Base-by-base conservation (phyloP, 257 asterid species). In the Cruciata laevipes region DNA sequence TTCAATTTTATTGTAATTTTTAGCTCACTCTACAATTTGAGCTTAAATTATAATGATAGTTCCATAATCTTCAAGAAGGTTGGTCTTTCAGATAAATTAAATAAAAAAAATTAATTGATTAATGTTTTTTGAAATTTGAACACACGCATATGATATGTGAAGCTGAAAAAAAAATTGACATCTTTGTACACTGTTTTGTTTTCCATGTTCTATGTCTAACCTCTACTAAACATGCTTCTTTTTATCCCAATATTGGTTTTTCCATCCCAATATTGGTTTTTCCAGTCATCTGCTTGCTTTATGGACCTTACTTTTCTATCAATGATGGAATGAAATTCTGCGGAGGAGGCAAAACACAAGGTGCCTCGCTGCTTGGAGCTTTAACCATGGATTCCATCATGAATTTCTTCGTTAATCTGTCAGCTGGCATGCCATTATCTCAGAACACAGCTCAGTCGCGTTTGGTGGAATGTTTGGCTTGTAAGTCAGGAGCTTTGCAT, bases 261-360 rank as follows among this genome's bases (percentile, higher is more conserved):
- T n/a, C n/a, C n/a, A n/a, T n/a, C n/a, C n/a, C 93, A 85, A 65
- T 83, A 85, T 24, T 75, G 75, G 25, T 73, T 82, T 57, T 89
- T 95, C 95, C 87, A 75, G 5, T 67, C 51, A 62, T 85, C 95
- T 5, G 82, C 95, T 78, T 82, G 79, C 71, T 84, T 78, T 51
- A 80, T 65, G 0, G 85, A 78, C 4, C 52, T 62, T 6, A 74
- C 71, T 69, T 65, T 83, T 7, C 65, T 38, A 16, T 73, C 71
- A 31, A 83, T 67, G 61, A 81, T 75, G 27, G 83, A 74, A 64
- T 74, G 86, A 56, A 79, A 81, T 62, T 86, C 73, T 18, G 80
- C 80, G 96, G 90, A 42, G 87, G 95, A 18, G 87, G 84, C 89
- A 90, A 77, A 51, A 72, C 61, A 71, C 95, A 90, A 1, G 97